Conservation (phyloP, 495 filamentous ascomycete genomes). For the Penicillium riverlandense region DNA sequence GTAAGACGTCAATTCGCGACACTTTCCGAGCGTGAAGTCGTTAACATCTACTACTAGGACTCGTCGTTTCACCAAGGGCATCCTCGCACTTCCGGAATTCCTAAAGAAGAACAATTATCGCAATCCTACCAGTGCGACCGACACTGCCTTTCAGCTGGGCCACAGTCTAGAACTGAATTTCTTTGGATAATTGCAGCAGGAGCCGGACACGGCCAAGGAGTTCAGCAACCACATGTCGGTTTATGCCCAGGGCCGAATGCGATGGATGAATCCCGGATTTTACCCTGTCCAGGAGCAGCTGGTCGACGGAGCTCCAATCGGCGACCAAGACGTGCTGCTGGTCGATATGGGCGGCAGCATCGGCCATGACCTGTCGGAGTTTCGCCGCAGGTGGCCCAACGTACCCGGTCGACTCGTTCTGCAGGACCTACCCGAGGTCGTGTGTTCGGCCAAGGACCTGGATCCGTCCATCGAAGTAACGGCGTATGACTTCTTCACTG, state of each 20-base stretch:
- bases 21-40: too few relatives aligned
- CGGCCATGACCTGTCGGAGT: conserved; percentile 26
- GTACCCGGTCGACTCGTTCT: conserved; percentile 22
- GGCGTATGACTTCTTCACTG: conserved; percentile 41
- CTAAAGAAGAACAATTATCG: conserved; percentile 3
- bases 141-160: conserved; percentile 5
- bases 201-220: conserved; percentile 2
- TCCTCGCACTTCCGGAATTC: conserved; percentile 8
- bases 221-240: conserved; percentile 38
- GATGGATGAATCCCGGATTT: conserved; percentile 37
- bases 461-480: conserved; percentile 28
- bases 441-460: conserved; percentile 5
- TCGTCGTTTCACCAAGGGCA: conserved; percentile 9
- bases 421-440: conserved; percentile 24
- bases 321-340: conserved; percentile 15
- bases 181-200: not conserved
- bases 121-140: conserved; percentile 7
- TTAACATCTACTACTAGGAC: conserved; percentile 1
- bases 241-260: conserved; percentile 28
- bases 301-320: conserved; percentile 8
- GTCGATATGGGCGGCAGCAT: conserved; percentile 30
- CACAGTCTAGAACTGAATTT: too few relatives aligned
- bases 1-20: not conserved
- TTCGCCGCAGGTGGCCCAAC: conserved; percentile 21
- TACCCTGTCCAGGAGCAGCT: conserved; percentile 35